Percentiles rank a stretch among this genome's conserved stretches.
Evolutionary conservation across 352 stramenopile genomes (phyloP).

Genomic region (Globisporangium yorkense): DNA sequence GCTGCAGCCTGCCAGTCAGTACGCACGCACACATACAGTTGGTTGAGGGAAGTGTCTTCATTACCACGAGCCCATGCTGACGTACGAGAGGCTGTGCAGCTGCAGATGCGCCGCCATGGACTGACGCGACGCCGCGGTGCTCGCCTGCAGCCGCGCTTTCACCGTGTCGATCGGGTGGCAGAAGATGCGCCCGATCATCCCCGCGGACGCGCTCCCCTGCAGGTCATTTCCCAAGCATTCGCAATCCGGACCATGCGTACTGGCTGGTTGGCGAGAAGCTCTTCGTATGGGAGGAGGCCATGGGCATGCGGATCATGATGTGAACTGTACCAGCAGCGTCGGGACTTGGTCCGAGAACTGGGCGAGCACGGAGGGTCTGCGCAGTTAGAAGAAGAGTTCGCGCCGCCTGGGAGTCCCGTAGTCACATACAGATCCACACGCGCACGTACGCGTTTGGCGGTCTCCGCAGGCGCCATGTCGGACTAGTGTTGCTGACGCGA

Average conservation of each 20-base stretch:
- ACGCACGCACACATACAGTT: not conserved
- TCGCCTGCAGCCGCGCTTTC: slow-evolving; percentile 82
- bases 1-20: slow-evolving; percentile 20
- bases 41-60: not conserved
- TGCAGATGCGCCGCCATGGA: slow-evolving; percentile 42
- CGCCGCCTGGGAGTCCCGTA: too few relatives aligned
- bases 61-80: not conserved
- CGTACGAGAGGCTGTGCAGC: slow-evolving; percentile 38
- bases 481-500: too few relatives aligned
- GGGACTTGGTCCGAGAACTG: slow-evolving; percentile 41
- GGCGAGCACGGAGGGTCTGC: too few relatives aligned
- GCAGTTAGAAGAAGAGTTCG: too few relatives aligned
- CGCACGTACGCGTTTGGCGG: too few relatives aligned
- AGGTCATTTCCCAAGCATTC: not conserved
- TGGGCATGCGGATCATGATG: not conserved
- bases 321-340: slow-evolving; percentile 39
- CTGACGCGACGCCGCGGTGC: slow-evolving; percentile 20
- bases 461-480: too few relatives aligned
- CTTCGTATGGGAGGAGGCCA: not conserved
- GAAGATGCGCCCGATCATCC: slow-evolving; percentile 78
- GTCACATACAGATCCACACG: too few relatives aligned
- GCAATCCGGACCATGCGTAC: not conserved
- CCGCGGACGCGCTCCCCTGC: slow-evolving; percentile 75
- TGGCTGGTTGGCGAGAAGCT: not conserved
- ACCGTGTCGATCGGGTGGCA: slow-evolving; percentile 92